Evolutionary conservation across 139 green algal species (phyloP).

Genomic region (Coelastrella sp.): DNA sequence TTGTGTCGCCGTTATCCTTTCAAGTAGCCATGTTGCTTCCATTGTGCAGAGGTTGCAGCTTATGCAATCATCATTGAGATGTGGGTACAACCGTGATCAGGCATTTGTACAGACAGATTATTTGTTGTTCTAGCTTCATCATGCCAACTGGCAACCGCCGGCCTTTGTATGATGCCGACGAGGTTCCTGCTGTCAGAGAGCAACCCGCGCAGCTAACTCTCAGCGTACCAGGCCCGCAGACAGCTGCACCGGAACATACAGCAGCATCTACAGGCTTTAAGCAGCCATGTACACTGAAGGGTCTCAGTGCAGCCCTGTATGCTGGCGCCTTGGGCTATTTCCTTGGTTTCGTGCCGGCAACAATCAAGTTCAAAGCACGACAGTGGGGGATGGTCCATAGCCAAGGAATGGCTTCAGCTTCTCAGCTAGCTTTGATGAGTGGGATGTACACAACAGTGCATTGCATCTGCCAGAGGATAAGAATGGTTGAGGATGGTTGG

Average conservation of each 20-base stretch:
- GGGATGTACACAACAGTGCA: slow-evolving; percentile 74
- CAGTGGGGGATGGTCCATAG: slow-evolving; percentile 44
- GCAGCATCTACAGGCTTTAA: background rate
- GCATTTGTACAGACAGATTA: too few relatives aligned
- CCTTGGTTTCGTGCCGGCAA: slow-evolving; percentile 67
- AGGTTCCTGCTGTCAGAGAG: background rate
- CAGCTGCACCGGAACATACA: background rate
- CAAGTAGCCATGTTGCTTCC: too few relatives aligned
- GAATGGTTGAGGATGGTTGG: slow-evolving; percentile 72
- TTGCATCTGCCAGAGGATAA: slow-evolving; percentile 72
- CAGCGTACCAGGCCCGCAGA: background rate
- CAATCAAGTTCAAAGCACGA: slow-evolving; percentile 42
- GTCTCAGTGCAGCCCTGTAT: slow-evolving; percentile 49
- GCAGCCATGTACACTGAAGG: slow-evolving; percentile 63
- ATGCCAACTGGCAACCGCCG: slow-evolving; percentile 45
- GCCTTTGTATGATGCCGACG: slow-evolving; percentile 29
- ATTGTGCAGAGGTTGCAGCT: too few relatives aligned
- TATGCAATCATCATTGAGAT: too few relatives aligned
- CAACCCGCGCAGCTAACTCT: background rate
- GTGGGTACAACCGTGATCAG: too few relatives aligned
- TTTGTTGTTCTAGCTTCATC: background rate
- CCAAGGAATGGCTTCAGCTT: slow-evolving; percentile 63
- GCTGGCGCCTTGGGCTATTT: slow-evolving; percentile 70
- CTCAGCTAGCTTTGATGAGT: slow-evolving; percentile 69
- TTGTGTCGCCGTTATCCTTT: too few relatives aligned